These are phyloP conservation scores for Odontarrhena argentea DNA, from an alignment of 345 rosid species.

Conservation along the genomic window DNA sequence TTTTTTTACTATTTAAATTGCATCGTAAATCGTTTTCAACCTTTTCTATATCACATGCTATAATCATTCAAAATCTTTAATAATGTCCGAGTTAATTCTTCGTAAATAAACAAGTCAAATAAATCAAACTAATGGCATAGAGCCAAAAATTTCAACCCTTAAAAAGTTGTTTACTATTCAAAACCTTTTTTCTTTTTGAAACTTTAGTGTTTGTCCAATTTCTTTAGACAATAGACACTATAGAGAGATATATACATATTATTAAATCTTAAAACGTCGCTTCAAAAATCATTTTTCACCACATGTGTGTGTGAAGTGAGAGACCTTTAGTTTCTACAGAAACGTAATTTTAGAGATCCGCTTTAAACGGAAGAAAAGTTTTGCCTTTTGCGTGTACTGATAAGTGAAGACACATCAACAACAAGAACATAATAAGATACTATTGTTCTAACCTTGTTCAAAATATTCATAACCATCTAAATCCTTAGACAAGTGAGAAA, in stretches of 20 bases:
- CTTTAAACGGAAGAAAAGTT: conserved; percentile 28
- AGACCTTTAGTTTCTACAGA: conserved; percentile 20
- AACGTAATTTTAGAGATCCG: conserved; percentile 31
- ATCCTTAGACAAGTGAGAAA: neutral
- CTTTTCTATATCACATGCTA: too few species aligned
- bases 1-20: too few species aligned
- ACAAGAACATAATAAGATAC: neutral
- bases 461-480: neutral
- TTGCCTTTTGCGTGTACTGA: conserved; percentile 35
- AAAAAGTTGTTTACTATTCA: neutral
- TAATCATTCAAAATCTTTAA: too few species aligned
- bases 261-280: neutral
- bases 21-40: too few species aligned
- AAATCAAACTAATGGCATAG: neutral
- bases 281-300: conserved; percentile 25
- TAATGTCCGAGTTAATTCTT: too few species aligned
- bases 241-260: neutral
- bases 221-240: neutral
- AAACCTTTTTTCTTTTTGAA: too few species aligned
- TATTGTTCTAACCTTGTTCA: too few species aligned
- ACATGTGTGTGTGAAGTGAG: conserved; percentile 9
- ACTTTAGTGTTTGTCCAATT: neutral
- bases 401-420: conserved; percentile 24
- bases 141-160: conserved; percentile 1
- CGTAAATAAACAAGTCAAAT: neutral